A percentile compares a stretch with the other conserved stretches of the same genome.
Conservation (phyloP, 2,329 filamentous ascomycete species). For the Parascedosporium putredinis region DNA sequence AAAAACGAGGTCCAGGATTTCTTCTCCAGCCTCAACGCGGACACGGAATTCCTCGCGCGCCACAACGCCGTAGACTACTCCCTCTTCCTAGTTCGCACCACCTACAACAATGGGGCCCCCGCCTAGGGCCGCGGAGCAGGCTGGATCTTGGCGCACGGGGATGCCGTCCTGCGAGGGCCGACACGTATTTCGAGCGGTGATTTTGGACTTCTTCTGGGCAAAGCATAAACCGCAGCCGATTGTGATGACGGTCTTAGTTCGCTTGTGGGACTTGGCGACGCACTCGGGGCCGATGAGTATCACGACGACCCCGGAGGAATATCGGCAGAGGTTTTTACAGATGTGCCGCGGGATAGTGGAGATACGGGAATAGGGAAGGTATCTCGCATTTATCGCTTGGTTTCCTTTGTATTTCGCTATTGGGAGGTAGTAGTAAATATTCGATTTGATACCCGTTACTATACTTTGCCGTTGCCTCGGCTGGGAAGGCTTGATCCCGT, state of each 20-base stretch:
- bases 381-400: too few relatives aligned
- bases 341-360: constrained; percentile 34
- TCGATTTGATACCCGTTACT: too few relatives aligned
- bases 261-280: constrained; percentile 51
- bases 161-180: constrained; percentile 50
- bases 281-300: constrained; percentile 64
- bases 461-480: too few relatives aligned
- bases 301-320: constrained; percentile 59
- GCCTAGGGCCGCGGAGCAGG: constrained; percentile 28
- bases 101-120: constrained; percentile 11
- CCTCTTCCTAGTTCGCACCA: constrained; percentile 53
- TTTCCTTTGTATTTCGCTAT: too few relatives aligned
- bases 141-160: constrained; percentile 47
- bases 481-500: too few relatives aligned
- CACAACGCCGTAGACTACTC: constrained; percentile 66
- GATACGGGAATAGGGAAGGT: too few relatives aligned
- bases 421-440: too few relatives aligned
- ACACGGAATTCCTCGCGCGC: constrained; percentile 52
- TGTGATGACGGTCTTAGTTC: constrained; percentile 55
- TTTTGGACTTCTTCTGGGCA: constrained; percentile 72
- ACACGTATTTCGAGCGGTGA: constrained; percentile 55
- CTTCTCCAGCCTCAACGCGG: constrained; percentile 41
- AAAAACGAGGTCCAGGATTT: constrained; percentile 45
- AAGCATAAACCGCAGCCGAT: constrained; percentile 59
- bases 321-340: constrained; percentile 42